Evolutionary conservation across 2,329 filamentous ascomycete genomes (phyloP).

Genomic region (Aspergillus ruber): DNA sequence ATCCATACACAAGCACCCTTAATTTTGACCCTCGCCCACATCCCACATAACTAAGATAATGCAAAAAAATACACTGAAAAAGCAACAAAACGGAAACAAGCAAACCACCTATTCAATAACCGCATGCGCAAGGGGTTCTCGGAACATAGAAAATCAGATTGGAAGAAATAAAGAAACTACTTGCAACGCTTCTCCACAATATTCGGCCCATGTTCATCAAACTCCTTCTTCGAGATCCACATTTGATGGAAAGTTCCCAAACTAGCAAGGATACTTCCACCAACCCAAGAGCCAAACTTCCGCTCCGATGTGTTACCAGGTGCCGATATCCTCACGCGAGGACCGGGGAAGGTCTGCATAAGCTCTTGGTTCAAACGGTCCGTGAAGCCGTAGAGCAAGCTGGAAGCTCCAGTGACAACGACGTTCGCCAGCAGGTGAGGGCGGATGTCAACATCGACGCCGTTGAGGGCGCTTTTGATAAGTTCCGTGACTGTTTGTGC

Average conservation of each 20-base stretch:
- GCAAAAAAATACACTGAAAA: neutral
- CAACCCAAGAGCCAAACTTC: slow-evolving; percentile 91
- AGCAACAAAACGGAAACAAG: neutral
- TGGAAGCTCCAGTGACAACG: slow-evolving; percentile 84
- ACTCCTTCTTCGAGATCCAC: slow-evolving; percentile 98
- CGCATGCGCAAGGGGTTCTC: neutral
- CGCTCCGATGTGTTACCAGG: slow-evolving; percentile 81
- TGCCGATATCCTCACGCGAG: slow-evolving; percentile 81
- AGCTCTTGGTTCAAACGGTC: slow-evolving; percentile 85
- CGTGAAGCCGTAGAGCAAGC: slow-evolving; percentile 82
- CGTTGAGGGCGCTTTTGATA: slow-evolving; percentile 67
- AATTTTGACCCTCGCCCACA: neutral
- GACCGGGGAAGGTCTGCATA: slow-evolving; percentile 70
- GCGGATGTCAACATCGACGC: slow-evolving; percentile 83
- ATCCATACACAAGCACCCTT: neutral
- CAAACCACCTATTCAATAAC: neutral
- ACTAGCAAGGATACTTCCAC: slow-evolving; percentile 90
- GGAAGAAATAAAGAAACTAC: slow-evolving; percentile 38
- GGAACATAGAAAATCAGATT: neutral
- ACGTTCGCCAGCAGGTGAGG: slow-evolving; percentile 80
- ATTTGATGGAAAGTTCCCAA: slow-evolving; percentile 98
- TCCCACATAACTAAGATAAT: neutral
- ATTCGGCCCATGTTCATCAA: slow-evolving; percentile 83
- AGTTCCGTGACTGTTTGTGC: slow-evolving; percentile 77
- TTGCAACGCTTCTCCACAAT: slow-evolving; percentile 97